Evolutionary conservation across 345 rosid species (phyloP), one percentile per base, ranked within the genome.

Genomic region (Euphorbia tirucalli): DNA sequence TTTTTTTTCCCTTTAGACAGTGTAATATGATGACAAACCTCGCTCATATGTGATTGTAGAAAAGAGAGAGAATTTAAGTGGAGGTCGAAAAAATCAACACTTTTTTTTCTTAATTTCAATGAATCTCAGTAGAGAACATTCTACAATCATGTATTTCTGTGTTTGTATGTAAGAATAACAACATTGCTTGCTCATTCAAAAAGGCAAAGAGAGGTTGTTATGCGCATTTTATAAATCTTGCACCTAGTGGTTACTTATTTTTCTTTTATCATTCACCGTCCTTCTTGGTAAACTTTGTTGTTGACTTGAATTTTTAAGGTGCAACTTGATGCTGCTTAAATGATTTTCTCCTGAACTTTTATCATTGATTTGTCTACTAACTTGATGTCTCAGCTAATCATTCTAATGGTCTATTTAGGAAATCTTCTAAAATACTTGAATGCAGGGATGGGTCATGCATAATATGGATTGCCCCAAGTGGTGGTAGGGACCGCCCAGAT

Each of bases 401-500:
- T 4, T 10, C 5, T 22, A 16, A 48, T 48, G 14, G 69, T 77
- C 14, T 25, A 49, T 52, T 44, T 59, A 7, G 13, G 19, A 57
- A 43, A 25, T 27, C 43, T 55, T 63, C 63, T 79, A 30, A 71
- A 31, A 44, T 69, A 32, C 65, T 44, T 74, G 39, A 58, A 28
- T 66, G 46, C 79, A 94, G 97, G 92, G 86, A 86, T 77, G 99
- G 97, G 35, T 88, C 97, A 32, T 87, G 85, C 68, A 60, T 92
- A 69, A 79, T 95, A 61, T 95, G 99, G 99, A 92, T 95, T 75
- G 91, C 99, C 49, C 97, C 99, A 68, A 95, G 97, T 65, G 99
- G 99, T 73, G 99, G 99, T 68, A 89, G 97, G 73, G 99, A 95
- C 80, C 97, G 97, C 19, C 99, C 97, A 19, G 85, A 95, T 88